Conservation (phyloP, 768 basidiomycete species). For the Collybiopsis confluens region DNA sequence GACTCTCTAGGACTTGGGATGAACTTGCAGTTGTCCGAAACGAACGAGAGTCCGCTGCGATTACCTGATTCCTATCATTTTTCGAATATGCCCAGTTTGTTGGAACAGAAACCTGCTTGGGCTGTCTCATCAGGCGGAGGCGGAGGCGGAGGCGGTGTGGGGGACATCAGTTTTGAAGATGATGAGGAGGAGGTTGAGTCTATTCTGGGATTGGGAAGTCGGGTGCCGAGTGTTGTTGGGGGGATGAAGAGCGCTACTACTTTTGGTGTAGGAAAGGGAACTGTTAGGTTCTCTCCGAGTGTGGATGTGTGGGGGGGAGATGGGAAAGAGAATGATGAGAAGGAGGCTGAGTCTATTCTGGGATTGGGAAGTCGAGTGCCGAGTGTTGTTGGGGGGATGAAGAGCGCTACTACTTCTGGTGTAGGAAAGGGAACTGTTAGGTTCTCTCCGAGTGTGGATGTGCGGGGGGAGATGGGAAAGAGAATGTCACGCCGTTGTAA, state of each 20-base stretch:
- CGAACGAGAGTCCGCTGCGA: slow-evolving; percentile 26
- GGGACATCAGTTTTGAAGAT: slow-evolving; percentile 53
- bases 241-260: slow-evolving; percentile 19
- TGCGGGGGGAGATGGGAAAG: slow-evolving; percentile 42
- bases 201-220: neutral
- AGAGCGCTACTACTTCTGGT: slow-evolving; percentile 14
- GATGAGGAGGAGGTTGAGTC: slow-evolving; percentile 13
- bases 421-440: slow-evolving; percentile 2
- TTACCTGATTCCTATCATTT: neutral
- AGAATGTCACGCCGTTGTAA: slow-evolving; percentile 28
- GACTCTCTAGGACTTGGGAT: slow-evolving; percentile 10
- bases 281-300: slow-evolving; percentile 23
- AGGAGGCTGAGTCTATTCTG: neutral
- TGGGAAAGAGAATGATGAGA: slow-evolving; percentile 45
- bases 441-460: slow-evolving; percentile 26
- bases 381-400: slow-evolving; percentile 13
- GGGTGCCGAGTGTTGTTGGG: slow-evolving; percentile 1
- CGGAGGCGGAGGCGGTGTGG: slow-evolving; percentile 34
- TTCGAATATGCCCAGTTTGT: slow-evolving; percentile 31
- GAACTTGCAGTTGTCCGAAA: slow-evolving; percentile 18
- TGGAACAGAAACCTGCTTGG: slow-evolving; percentile 60
- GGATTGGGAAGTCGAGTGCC: neutral
- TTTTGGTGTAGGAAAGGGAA: slow-evolving; percentile 11
- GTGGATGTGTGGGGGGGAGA: slow-evolving; percentile 33
- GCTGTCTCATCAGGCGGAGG: too few relatives aligned